These are phyloP conservation scores for Fabrea salina DNA, from an alignment of 169 alveolate genomes.

Conservation along the genomic window DNA sequence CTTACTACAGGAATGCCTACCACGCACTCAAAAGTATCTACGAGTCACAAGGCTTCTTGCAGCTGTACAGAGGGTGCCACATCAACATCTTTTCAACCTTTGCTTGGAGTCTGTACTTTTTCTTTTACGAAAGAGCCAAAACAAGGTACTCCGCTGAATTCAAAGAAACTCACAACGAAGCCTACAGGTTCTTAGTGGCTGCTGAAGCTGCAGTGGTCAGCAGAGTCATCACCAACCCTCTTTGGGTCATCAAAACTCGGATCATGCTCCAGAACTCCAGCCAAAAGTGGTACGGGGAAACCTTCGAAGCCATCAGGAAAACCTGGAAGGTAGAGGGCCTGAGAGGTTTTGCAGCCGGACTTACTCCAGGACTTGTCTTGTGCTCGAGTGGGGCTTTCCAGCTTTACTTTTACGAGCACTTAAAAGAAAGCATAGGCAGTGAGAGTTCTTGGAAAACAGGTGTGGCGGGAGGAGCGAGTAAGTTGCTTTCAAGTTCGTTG, in stretches of 20 bases:
- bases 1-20: background rate
- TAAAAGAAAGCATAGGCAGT: background rate
- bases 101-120: slow-evolving; percentile 26
- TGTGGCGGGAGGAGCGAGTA: background rate
- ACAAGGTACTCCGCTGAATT: background rate
- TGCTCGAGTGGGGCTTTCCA: slow-evolving; percentile 9
- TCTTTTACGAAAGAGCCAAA: background rate
- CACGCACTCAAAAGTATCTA: background rate
- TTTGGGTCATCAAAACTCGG: slow-evolving; percentile 29
- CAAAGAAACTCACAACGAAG: background rate
- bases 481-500: background rate
- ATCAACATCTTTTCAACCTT: background rate
- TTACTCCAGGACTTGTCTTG: slow-evolving; percentile 16
- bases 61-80: slow-evolving; percentile 15
- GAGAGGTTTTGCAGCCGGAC: slow-evolving; percentile 7
- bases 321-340: slow-evolving; percentile 14
- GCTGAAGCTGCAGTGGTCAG: slow-evolving; percentile 19
- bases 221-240: slow-evolving; percentile 18
- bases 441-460: background rate
- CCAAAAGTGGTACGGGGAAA: slow-evolving; percentile 28
- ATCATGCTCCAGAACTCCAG: background rate
- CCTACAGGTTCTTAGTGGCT: background rate
- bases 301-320: background rate
- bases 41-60: background rate
- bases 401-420: slow-evolving; percentile 5